Evolutionary conservation across 768 basidiomycete genomes (phyloP), one percentile per base, ranked within the genome.

Genomic region (Ramaria sp.): DNA sequence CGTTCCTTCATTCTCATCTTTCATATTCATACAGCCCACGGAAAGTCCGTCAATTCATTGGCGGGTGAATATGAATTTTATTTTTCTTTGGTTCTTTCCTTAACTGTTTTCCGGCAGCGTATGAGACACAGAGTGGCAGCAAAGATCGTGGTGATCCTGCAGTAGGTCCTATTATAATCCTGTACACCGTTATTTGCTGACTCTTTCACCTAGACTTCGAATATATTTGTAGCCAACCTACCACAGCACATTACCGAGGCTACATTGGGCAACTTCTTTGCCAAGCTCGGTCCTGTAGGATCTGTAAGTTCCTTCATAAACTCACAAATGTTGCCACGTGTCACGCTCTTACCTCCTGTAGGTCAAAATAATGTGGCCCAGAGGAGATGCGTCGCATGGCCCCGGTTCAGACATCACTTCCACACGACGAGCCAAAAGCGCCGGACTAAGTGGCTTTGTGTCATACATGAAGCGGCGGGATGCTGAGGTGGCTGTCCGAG

Each of bases 361-460:
- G 90, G 89, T 93, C 45, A 92, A 95, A 75, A 84, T 98, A 62
- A 97, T 98, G 94, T 98, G 93, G 93, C 95, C 94, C n/a, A 83
- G 95, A 41, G 80, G 83, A 11, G 91, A 94, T 65, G 77, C 72
- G 17, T 75, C 78, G 1, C 61, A 70, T 6, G 84, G 86, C 31
- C 83, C 86, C 49, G 89, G 85, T 1, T 79, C 82, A 22, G 85
- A 89, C 46, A 87, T 91, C 78, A 86, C 85, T 22, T 70, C 79
- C 7, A 78, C 83, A 15, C 78, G 92, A 43, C 77, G 84, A 49
- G 76, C 72, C 50, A 88, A 88, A 69, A 84, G 78, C 63, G 66
- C 83, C 12, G 90, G 91, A 15, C 75, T 98, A 20, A 92, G 91
- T 64, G 96, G 96, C 1, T 99, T 99, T 65, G 96, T 99, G 19